Conservation (phyloP, 2,329 filamentous ascomycete genomes). For the Clonostachys rhizophaga region DNA sequence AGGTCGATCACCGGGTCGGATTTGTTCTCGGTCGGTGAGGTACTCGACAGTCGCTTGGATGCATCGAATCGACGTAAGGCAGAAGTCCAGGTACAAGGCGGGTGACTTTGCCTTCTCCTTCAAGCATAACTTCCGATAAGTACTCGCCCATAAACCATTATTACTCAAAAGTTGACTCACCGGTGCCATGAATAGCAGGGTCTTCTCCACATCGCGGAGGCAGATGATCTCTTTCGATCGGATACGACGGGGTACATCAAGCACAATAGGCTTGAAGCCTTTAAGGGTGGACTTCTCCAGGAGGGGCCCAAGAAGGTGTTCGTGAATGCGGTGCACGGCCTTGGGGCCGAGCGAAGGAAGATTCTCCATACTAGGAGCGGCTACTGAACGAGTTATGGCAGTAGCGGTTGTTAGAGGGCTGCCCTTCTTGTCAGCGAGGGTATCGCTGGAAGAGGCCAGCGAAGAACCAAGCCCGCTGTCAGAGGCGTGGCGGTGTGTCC, state of each 20-base stretch:
- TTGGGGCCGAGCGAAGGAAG: constrained; percentile 61
- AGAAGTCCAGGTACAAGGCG: constrained; percentile 76
- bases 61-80: constrained; percentile 83
- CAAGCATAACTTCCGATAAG: constrained; percentile 66
- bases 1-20: constrained; percentile 76
- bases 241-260: constrained; percentile 75
- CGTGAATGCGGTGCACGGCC: constrained; percentile 73
- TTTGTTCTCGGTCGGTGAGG: constrained; percentile 81
- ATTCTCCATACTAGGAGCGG: constrained; percentile 39
- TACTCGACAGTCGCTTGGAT: constrained; percentile 85
- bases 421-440: constrained; percentile 28
- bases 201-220: constrained; percentile 92
- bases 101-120: constrained; percentile 76
- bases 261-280: constrained; percentile 75
- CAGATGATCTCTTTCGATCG: constrained; percentile 82
- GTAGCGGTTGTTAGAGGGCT: constrained; percentile 36
- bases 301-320: constrained; percentile 74
- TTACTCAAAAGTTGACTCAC: constrained; percentile 70
- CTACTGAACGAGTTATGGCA: constrained; percentile 58
- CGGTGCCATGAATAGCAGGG: constrained; percentile 82
- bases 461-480: constrained; percentile 89
- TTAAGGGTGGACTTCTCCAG: constrained; percentile 68
- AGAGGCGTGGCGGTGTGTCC: constrained; percentile 64
- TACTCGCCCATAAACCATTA: constrained; percentile 54
- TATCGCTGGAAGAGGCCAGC: constrained; percentile 49